These are phyloP conservation scores for Mortierella sp. DNA, from an alignment of 371 early-diverging fungal species.

Conservation along the genomic window DNA sequence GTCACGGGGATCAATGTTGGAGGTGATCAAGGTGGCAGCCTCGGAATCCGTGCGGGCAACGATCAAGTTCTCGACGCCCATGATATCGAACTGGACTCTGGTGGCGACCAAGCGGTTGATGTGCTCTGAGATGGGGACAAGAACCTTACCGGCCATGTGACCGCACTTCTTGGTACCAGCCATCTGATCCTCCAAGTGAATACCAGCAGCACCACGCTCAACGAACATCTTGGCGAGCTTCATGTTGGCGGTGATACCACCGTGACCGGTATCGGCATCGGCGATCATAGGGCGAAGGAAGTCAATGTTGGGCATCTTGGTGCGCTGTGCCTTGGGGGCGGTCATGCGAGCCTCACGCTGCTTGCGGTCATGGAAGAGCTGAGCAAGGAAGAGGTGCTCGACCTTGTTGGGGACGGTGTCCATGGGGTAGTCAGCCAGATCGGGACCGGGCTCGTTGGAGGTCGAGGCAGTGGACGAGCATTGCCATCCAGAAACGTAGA, in stretches of 20 bases:
- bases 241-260: slow-evolving; percentile 93
- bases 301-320: slow-evolving; percentile 82
- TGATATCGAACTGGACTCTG: slow-evolving; percentile 97
- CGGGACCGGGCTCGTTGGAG: slow-evolving; percentile 98
- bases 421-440: slow-evolving; percentile 99
- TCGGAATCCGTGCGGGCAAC: slow-evolving; percentile 98
- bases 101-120: slow-evolving; percentile 96
- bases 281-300: slow-evolving; percentile 97
- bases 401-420: slow-evolving; percentile 99
- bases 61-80: slow-evolving; percentile 95
- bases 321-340: slow-evolving; percentile 76
- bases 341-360: slow-evolving; percentile 91
- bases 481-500: slow-evolving; percentile 99
- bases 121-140: slow-evolving; percentile 97
- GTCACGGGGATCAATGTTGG: slow-evolving; percentile 96
- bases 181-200: slow-evolving; percentile 96
- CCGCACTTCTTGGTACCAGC: slow-evolving; percentile 98
- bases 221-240: slow-evolving; percentile 95
- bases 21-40: slow-evolving; percentile 95
- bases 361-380: slow-evolving; percentile 97
- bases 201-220: slow-evolving; percentile 91
- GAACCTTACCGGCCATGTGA: slow-evolving; percentile 99
- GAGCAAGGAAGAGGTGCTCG: slow-evolving; percentile 98
- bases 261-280: slow-evolving; percentile 98
- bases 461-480: slow-evolving; percentile 97